These are phyloP conservation scores for Mycogone perniciosa DNA, from an alignment of 2,329 filamentous ascomycete species.

Conservation along the genomic window DNA sequence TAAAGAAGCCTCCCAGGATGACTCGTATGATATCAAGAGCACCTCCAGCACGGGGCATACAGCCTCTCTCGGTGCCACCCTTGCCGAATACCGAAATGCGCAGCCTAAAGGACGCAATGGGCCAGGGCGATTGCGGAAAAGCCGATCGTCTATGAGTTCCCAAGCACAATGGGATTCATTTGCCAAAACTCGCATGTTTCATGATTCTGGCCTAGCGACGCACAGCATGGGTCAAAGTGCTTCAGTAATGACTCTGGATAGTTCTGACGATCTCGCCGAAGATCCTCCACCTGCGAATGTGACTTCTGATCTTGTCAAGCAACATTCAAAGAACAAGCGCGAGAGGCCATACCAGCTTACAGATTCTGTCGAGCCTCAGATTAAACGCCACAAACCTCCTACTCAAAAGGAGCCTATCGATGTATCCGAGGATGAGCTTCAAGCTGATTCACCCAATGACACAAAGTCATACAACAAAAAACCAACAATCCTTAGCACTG, in stretches of 20 bases:
- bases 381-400: constrained; percentile 14
- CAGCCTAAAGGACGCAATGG: not conserved
- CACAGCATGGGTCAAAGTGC: not conserved
- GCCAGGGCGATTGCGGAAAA: constrained; percentile 3
- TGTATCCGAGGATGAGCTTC: constrained; percentile 27
- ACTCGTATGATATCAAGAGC: constrained; percentile 11
- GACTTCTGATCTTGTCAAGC: constrained; percentile 18
- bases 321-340: constrained; percentile 7
- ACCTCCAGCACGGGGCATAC: constrained; percentile 10
- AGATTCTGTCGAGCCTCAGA: constrained; percentile 9
- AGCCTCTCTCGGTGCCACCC: not conserved
- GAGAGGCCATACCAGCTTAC: not conserved
- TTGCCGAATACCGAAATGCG: constrained; percentile 19
- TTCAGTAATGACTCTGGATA: constrained; percentile 10
- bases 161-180: not conserved
- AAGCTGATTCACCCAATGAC: constrained; percentile 4
- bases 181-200: not conserved
- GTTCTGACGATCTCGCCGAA: constrained; percentile 21
- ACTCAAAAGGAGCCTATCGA: constrained; percentile 14
- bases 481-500: not conserved
- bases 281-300: constrained; percentile 17
- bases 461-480: not conserved
- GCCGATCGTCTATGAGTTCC: constrained; percentile 1
- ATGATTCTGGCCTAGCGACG: not conserved
- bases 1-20: constrained; percentile 1